phyloP scores from a whole-genome alignment of 2,329 filamentous ascomycete species.

The Neocatenulostroma microsporum region DNA sequence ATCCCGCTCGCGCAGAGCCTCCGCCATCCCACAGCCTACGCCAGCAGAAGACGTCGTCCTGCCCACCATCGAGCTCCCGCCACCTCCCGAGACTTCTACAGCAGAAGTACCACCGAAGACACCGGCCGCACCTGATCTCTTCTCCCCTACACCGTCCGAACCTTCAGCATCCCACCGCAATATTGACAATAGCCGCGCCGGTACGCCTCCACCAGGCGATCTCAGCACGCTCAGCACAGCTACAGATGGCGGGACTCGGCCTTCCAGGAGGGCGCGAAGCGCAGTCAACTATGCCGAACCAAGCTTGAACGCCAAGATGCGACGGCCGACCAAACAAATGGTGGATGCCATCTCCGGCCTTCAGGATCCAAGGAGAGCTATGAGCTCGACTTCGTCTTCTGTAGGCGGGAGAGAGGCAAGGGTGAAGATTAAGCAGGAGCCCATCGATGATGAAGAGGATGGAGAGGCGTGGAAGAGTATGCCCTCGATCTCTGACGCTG shows the following conservation, averaged over 20 bases:
- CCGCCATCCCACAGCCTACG: conserved; percentile 16
- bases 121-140: conserved; percentile 27
- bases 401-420: conserved; percentile 10
- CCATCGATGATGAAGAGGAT: conserved; percentile 17
- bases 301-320: conserved; percentile 42
- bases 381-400: conserved; percentile 20
- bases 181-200: conserved; percentile 16
- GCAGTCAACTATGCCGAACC: conserved; percentile 45
- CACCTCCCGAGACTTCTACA: conserved; percentile 9
- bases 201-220: conserved; percentile 38
- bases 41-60: conserved; percentile 14
- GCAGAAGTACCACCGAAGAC: conserved; percentile 21
- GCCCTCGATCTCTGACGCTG: conserved; percentile 3
- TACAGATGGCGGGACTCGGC: conserved; percentile 30
- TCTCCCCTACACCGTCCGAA: conserved; percentile 39
- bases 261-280: conserved; percentile 39
- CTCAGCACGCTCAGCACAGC: conserved; percentile 25
- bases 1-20: conserved; percentile 9
- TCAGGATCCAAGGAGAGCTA: conserved; percentile 21
- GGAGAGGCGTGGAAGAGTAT: conserved; percentile 16
- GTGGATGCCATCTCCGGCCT: conserved; percentile 37
- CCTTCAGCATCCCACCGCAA: conserved; percentile 26
- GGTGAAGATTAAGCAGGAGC: conserved; percentile 24
- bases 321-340: conserved; percentile 40
- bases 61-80: conserved; percentile 17